These are phyloP conservation scores for Exophiala oligosperma DNA, from an alignment of 2,329 filamentous ascomycete species.

Conservation along the genomic window DNA sequence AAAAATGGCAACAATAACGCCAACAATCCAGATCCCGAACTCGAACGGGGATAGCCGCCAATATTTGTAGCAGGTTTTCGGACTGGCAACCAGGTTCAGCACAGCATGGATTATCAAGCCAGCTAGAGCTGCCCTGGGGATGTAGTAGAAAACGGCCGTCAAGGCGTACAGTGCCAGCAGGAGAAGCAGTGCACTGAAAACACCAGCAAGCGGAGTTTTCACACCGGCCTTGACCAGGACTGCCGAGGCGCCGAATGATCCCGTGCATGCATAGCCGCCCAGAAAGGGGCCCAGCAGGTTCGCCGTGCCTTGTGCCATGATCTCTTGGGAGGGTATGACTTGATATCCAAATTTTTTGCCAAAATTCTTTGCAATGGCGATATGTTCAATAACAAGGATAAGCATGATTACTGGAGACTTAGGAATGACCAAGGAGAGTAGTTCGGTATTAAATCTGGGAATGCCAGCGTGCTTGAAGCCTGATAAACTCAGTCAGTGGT, in stretches of 20 bases:
- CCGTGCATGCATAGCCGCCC: constrained; percentile 86
- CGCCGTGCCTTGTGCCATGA: constrained; percentile 89
- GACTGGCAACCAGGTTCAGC: constrained; percentile 83
- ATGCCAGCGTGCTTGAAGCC: constrained; percentile 81
- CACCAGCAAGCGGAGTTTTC: constrained; percentile 81
- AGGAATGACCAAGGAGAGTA: constrained; percentile 67
- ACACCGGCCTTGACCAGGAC: constrained; percentile 97
- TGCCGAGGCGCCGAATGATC: constrained; percentile 91
- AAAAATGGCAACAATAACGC: constrained; percentile 86
- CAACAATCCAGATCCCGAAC: constrained; percentile 86
- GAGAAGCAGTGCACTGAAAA: constrained; percentile 81
- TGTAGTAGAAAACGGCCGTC: constrained; percentile 87
- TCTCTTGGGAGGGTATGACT: constrained; percentile 90
- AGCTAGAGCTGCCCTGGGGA: constrained; percentile 74
- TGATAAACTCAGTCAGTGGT: constrained; percentile 46
- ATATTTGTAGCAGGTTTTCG: constrained; percentile 88
- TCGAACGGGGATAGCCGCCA: constrained; percentile 90
- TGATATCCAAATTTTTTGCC: constrained; percentile 92
- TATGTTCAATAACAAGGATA: constrained; percentile 90
- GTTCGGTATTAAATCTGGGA: constrained; percentile 63
- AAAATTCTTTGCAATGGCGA: constrained; percentile 94
- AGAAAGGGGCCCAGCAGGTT: constrained; percentile 89
- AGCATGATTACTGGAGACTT: constrained; percentile 83
- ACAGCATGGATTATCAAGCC: constrained; percentile 95
- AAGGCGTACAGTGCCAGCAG: constrained; percentile 85